A percentile compares a stretch with the other conserved stretches of the same genome.
These are phyloP conservation scores for Verticillium isaacii DNA, from an alignment of 2,329 filamentous ascomycete species.

Conservation along the genomic window DNA sequence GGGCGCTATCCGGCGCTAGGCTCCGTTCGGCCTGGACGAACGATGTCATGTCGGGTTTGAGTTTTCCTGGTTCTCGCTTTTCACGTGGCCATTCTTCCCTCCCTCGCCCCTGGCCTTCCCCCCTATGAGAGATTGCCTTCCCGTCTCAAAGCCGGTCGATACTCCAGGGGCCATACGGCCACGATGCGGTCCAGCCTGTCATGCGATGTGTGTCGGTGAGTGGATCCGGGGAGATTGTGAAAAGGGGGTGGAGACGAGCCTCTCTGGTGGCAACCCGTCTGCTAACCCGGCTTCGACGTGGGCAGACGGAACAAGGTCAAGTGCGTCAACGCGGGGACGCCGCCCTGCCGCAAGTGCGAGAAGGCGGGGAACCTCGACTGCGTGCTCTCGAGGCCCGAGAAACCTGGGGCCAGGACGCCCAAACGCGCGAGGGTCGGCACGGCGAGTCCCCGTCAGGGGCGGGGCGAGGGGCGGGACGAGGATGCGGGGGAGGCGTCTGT, in stretches of 20 bases:
- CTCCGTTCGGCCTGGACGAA: background rate
- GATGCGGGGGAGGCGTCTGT: too few species aligned
- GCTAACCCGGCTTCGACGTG: background rate
- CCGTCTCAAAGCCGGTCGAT: conserved; percentile 3
- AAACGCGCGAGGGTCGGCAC: background rate
- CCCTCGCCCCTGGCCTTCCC: too few species aligned
- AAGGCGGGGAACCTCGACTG: conserved; percentile 20
- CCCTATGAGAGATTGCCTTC: background rate
- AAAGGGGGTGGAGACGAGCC: too few species aligned
- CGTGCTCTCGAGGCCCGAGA: conserved; percentile 12
- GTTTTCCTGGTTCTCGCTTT: too few species aligned
- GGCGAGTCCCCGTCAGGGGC: background rate
- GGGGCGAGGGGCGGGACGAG: too few species aligned
- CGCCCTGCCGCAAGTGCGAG: conserved; percentile 25
- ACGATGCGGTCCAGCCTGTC: conserved; percentile 28
- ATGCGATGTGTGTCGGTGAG: conserved; percentile 27
- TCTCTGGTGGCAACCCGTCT: background rate
- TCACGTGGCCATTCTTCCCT: too few species aligned
- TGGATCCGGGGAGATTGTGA: background rate
- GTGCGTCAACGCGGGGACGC: conserved; percentile 23
- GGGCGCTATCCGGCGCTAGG: background rate
- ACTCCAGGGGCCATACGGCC: background rate
- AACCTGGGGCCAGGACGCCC: conserved; percentile 13
- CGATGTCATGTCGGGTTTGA: too few species aligned
- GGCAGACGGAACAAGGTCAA: conserved; percentile 28